Evolutionary conservation across 805 yeast species (phyloP), one percentile per base, ranked within the genome.

Genomic region (Wickerhamiella domercqiae): DNA sequence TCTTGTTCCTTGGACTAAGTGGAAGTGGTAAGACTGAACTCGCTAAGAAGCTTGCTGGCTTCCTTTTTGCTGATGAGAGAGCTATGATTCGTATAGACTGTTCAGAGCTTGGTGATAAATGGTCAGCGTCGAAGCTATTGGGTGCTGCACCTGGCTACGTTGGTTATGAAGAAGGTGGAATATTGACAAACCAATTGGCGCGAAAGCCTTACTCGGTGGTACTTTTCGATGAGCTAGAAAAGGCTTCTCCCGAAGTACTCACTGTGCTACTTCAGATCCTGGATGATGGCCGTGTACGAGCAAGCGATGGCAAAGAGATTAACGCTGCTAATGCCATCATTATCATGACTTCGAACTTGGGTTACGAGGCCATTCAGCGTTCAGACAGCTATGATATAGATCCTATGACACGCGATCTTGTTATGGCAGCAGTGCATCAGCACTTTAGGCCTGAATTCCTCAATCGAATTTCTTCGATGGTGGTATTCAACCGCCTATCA

Each of bases 11-110:
- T 44, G 98, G 98, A 42, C 70, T 87, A 42, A 81, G 94, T 2
- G 98, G 98, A 51, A 83, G 95, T 5, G 98, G 98, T 71, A 90
- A 90, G 68, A 90, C 98, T 6, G 97, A 90, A 60, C 68, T 90
- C 49, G 97, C 98, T 18, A 90, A 90, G 71, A 90, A 86, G 53
- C 70, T 90, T 19, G 97, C 98, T 7, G 94, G 93, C 0, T 90
- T 90, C 66, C 68, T 90, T 53, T 90, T 90, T 63, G 81, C 93
- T 37, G 97, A 90, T 56, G 96, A 87, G 57, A 79, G 76, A 61
- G 94, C 95, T 35, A 87, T 90, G 82, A 80, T 90, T 55, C 77
- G 98, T 63, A 84, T 90, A 47, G 98, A 90, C 60, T 90, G 98
- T 62, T 86, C 97, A 3, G 98, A 90, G 59, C 68, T 90, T 51